Evolutionary conservation across 805 yeast genomes (phyloP), one percentile per base, ranked within the genome.

Genomic region (Candida pseudofarinosa): DNA sequence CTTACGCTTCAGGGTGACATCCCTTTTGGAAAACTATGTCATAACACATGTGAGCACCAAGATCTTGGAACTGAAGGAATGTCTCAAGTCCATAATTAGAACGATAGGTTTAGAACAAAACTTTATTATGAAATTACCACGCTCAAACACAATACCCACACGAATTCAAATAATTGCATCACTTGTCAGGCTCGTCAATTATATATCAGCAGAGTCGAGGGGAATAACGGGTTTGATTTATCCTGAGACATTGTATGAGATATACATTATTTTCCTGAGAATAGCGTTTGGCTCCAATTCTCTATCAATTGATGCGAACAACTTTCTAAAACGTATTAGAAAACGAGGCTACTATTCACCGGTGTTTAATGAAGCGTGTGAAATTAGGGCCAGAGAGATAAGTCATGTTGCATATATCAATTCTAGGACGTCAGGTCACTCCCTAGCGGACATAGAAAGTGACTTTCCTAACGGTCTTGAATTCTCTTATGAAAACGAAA

Each of bases 401-500:
- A 54, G 61, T 44, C 71, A 74, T 55, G 36, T 59, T 8, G 52
- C 56, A 19, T 48, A 45, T 20, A 37, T 32, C 33, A 38, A 44
- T 20, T 43, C 35, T 46, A 40, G 14, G 42, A 33, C 41, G 42
- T 39, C 47, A 41, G 48, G 58, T 19, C 41, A 55, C 46, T 44
- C 35, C 46, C 35, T 58, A 23, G 69, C 68, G 2, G 60, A 65
- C 30, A 57, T 65, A 8, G 78, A 75, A 50, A 59, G 69, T 39
- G 71, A 69, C 6, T 62, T 65, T 38, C 69, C 80, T 39, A 80
- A 81, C 53, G 87, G 87, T 1, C 55, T 80, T 12, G 87, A 81
- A 53, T 73, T 80, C 45, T 75, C 79, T 4, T 83, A 81, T 53
- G 81, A 78, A 43, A 76, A 71, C 43, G 81, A 77, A 44, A 78